Conservation (phyloP, 2,329 filamentous ascomycete species). For the Lasiodiplodia citricola region DNA sequence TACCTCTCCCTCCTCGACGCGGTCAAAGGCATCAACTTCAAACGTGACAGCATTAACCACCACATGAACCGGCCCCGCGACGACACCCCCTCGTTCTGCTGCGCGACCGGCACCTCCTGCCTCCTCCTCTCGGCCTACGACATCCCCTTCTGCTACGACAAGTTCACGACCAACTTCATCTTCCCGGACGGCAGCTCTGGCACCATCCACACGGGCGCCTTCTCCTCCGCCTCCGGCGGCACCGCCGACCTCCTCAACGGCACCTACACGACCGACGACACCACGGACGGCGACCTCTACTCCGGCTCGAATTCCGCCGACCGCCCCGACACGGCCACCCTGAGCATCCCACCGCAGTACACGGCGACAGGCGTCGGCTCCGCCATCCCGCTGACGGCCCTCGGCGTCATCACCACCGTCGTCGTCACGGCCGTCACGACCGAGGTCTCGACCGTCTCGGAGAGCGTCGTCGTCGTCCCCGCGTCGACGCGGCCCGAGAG, state of each 20-base stretch:
- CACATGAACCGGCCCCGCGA: neutral
- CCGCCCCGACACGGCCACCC: slow-evolving; percentile 49
- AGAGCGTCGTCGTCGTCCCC: slow-evolving; percentile 6
- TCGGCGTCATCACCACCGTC: slow-evolving; percentile 47
- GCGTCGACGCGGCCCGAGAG: slow-evolving; percentile 34
- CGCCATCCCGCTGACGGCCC: slow-evolving; percentile 51
- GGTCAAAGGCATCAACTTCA: slow-evolving; percentile 42
- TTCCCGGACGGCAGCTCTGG: slow-evolving; percentile 55
- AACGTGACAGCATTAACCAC: slow-evolving; percentile 28
- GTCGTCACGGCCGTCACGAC: slow-evolving; percentile 39
- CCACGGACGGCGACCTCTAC: slow-evolving; percentile 53
- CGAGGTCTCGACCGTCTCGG: slow-evolving; percentile 26
- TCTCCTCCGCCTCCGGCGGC: slow-evolving; percentile 44
- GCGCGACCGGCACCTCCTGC: slow-evolving; percentile 47
- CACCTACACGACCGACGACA: slow-evolving; percentile 44
- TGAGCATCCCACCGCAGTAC: slow-evolving; percentile 52
- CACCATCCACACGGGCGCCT: slow-evolving; percentile 51
- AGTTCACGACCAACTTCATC: slow-evolving; percentile 58
- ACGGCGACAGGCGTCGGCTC: slow-evolving; percentile 53
- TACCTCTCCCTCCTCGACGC: slow-evolving; percentile 44
- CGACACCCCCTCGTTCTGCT: slow-evolving; percentile 37
- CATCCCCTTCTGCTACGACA: slow-evolving; percentile 59
- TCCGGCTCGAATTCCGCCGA: slow-evolving; percentile 40
- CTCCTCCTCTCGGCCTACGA: slow-evolving; percentile 47
- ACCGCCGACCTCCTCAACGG: slow-evolving; percentile 53